Base-by-base conservation (phyloP, 2,329 filamentous ascomycete genomes). In the Endoconidiophora laricicola region DNA sequence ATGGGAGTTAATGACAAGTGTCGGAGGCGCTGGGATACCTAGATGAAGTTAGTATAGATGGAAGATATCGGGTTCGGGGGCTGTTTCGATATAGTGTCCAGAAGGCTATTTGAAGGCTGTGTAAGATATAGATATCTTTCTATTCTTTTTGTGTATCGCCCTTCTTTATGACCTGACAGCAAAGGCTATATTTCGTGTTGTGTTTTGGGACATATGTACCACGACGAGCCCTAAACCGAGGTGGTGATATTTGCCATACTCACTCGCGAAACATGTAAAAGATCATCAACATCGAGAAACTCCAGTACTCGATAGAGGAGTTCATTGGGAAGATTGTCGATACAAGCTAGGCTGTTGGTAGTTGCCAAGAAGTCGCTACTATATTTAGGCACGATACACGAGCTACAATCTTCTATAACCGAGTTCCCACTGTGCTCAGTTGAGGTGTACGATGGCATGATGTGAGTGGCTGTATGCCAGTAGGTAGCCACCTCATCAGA, bases 1-100 rank as follows among this genome's bases (percentile, higher is more conserved):
- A 83, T 68, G n/a, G 80, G 81, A 40, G 79, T 70, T 41, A 77
- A 67, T 22, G 76, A 78, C 45, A 85, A 69, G 41, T 63, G 61
- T 55, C 80, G 77, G 47, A 86, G 69, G 53, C 71, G 72, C 59
- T 74, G 80, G 54, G 69, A 79, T 38, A 73, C 74, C 78, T 81
- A 60, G 49, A 40, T 33, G 9, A 12, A 43, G 37, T 36, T 26
- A 42, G 46, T 22, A 43, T 24, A 9, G 22, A 18, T 14, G 22
- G 46, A 29, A 12, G 4, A 33, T 33, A 33, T 33, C 29, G 7
- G 7, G 12, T 3, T 33, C 5, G 29, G 29, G 29, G 29, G 12
- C 29, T 33, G 29, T 24, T 46, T 20, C 23, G 44, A 23, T 38
- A n/a, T 18, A 18, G 26, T 39, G 44, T 18, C 16, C 20, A 46